These are phyloP conservation scores for Pilaira anomala DNA, from an alignment of 192 early-diverging fungal genomes.

Conservation along the genomic window DNA sequence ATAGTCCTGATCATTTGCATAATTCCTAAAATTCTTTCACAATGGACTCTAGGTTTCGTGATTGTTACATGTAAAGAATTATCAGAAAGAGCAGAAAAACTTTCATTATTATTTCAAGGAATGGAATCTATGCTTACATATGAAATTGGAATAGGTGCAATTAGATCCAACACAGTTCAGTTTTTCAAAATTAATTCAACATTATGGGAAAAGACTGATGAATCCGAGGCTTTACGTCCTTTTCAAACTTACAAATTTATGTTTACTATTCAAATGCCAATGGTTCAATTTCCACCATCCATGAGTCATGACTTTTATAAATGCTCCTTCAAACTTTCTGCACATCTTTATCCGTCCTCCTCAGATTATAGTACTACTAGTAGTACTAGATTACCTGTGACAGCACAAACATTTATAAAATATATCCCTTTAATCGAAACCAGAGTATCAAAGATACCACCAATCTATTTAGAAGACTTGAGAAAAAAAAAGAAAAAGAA, in stretches of 20 bases:
- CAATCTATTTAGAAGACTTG: slow-evolving; percentile 5
- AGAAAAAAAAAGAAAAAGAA: neutral
- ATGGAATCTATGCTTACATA: slow-evolving; percentile 1
- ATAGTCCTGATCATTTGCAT: too few relatives aligned
- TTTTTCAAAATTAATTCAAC: neutral
- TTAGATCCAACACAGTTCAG: neutral
- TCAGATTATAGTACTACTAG: slow-evolving; percentile 1
- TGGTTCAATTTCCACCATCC: slow-evolving; percentile 11
- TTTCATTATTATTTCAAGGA: neutral
- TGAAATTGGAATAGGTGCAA: neutral
- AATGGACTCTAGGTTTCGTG: neutral
- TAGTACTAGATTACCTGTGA: neutral
- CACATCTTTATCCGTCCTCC: neutral
- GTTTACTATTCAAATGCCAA: slow-evolving; percentile 6
- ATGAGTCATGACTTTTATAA: neutral
- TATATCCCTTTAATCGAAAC: slow-evolving; percentile 9
- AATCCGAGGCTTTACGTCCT: neutral
- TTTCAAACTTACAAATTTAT: neutral
- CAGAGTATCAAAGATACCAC: neutral
- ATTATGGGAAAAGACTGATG: neutral
- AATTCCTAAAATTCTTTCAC: neutral
- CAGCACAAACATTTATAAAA: neutral
- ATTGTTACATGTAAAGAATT: neutral
- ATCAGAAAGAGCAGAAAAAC: too few relatives aligned
- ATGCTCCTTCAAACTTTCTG: neutral